Evolutionary conservation across 495 filamentous ascomycete genomes (phyloP).

Genomic region (Aspergillus steynii): DNA sequence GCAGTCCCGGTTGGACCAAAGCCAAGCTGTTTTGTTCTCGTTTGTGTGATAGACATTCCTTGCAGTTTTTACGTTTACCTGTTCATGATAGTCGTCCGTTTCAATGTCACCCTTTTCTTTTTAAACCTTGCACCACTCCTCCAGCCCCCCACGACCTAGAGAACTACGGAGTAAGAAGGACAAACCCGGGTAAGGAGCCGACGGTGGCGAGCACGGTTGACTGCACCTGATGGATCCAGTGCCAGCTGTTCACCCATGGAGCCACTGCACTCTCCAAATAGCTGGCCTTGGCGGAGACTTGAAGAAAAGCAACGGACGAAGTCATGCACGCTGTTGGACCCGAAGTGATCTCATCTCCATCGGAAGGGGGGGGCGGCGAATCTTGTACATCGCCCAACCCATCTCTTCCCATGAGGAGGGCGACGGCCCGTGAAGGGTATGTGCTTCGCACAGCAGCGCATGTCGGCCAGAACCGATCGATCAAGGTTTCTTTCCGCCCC

Average conservation of each 20-base stretch:
- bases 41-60: constrained; percentile 29
- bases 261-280: neutral
- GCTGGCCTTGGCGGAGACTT: neutral
- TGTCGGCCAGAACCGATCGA: neutral
- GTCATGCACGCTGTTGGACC: neutral
- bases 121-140: neutral
- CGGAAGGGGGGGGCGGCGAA: neutral
- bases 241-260: neutral
- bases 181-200: neutral
- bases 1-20: neutral
- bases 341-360: neutral
- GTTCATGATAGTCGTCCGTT: constrained; percentile 7
- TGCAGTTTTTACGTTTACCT: constrained; percentile 17
- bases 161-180: too few relatives aligned
- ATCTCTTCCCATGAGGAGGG: neutral
- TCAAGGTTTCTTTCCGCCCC: neutral
- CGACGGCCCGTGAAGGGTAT: constrained; percentile 13
- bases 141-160: too few relatives aligned
- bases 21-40: constrained; percentile 8
- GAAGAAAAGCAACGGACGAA: neutral
- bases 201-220: neutral
- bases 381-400: neutral
- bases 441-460: constrained; percentile 6
- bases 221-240: neutral
- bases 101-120: neutral